Base-by-base conservation (phyloP, 345 rosid genomes). In the Noccaea bulbosa region DNA sequence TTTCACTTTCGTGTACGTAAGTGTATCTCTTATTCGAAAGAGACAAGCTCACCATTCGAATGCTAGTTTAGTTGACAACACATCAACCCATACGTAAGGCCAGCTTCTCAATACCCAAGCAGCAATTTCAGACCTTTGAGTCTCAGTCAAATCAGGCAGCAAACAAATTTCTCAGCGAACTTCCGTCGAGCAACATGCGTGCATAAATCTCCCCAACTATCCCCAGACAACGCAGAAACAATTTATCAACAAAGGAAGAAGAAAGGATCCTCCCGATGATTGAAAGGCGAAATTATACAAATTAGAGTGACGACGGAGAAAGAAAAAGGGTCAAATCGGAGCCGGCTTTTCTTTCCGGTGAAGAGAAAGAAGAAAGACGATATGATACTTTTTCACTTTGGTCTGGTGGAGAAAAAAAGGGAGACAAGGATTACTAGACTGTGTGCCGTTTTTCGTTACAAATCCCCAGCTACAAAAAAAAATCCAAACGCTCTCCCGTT, bases 1-100 rank as follows among this genome's bases (percentile, higher is more conserved):
- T 40, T 43, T 79, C 78, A 27, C 67, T 37, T 37, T 86, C 91
- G 17, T 69, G 83, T 1, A 66, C 5, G 74, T 89, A 89, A 38
- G 44, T 69, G 60, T 80, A 85, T 66, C 80, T 84, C 55, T 74
- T 69, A 60, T 78, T 55, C n/a, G 49, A 74, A 39, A 84, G 49
- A 17, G 81, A 70, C 51, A 65, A 73, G 38, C 59, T 83, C 34
- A 34, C 79, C 90, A 90, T 84, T 52, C 51, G 55, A 55, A 70
- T 50, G n/a, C 74, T 48, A 12, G 5, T 12, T 59, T 60, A 49
- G 41, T 27, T 39, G 30, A 54, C n/a, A 43, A 46, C 8, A 38
- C 39, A 37, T 20, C 63, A 44, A 68, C 51, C 9, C 46, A 24
- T 59, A 5, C 11, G 7, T 8, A 14, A 39, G 32, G 40, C 48